Evolutionary conservation across 768 basidiomycete genomes (phyloP), one percentile per base, ranked within the genome.

Genomic region (Rhodotorula diobovata): DNA sequence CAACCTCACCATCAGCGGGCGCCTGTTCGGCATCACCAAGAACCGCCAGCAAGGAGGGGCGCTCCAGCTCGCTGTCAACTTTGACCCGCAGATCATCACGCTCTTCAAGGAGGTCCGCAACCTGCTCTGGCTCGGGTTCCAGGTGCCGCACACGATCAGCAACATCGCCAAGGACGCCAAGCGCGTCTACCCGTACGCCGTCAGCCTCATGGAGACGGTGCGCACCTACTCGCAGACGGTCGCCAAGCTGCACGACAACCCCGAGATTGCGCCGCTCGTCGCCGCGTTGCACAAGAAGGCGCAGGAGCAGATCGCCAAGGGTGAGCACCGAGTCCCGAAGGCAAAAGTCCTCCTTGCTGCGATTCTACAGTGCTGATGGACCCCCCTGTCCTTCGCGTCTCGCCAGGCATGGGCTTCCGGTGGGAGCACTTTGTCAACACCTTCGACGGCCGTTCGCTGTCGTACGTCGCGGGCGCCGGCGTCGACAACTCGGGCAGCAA

Each of bases 141-240:
- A 90, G 78, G 93, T 98, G 4, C 95, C 93, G 34, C 93, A 97
- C 82, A 87, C 90, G 63, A 92, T 91, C 73, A 89, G 89, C 76
- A 96, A 94, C 79, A 90, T 96, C 87, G 96, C 96, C 46, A 99
- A 97, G 83, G 95, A 99, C 76, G 96, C 96, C 70, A 97, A 96
- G 84, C 84, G 93, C 76, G 94, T 98, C 70, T 99, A 99, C 79
- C 94, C 94, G 0, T 93, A 97, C 83, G 96, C 96, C 5, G 95
- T 98, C 75, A 93, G 91, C 78, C 65, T 83, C 80, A 98, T 98
- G 95, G 96, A 99, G 84, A 95, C 93, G 0, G 93, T 98, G n/a
- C 84, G 94, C 79, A 97, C 93, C 39, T 98, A 99, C 81, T 90
- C 90, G 30, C 96, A 99, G 83, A 96, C 92, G 1, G 82, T 96